Conservation (phyloP, 164 flowering plant species). For the Stephania cephalantha region DNA sequence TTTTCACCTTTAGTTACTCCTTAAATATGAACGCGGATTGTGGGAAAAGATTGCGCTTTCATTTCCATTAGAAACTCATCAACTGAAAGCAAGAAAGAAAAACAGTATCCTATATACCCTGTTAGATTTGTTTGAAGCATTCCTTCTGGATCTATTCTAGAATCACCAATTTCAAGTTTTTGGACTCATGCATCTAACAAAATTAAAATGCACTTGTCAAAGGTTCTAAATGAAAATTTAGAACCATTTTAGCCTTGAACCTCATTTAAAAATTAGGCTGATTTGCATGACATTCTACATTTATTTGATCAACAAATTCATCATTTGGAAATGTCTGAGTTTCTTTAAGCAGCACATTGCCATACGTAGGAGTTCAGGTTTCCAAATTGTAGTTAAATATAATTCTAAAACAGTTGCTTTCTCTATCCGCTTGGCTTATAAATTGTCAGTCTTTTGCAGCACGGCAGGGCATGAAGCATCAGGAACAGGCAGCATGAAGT, state of each 20-base stretch:
- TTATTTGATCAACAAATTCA: background rate
- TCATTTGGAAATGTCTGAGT: background rate
- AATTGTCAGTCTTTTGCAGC: slow-evolving; percentile 24
- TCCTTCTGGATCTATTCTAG: background rate
- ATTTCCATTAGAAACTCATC: background rate
- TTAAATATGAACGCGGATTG: background rate
- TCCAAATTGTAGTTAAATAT: background rate
- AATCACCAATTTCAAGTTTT: background rate
- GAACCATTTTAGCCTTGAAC: background rate
- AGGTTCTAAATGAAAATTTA: background rate
- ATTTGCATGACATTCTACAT: background rate
- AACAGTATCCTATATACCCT: background rate
- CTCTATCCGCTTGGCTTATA: background rate
- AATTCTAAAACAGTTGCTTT: background rate
- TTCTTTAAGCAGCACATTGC: background rate
- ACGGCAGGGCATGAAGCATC: slow-evolving; percentile 56
- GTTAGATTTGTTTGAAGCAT: background rate
- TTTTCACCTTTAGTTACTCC: background rate
- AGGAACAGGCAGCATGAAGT: slow-evolving; percentile 50
- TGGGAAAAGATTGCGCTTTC: background rate
- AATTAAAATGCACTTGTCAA: background rate
- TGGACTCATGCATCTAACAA: background rate
- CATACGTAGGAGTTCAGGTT: background rate
- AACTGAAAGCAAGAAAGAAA: background rate
- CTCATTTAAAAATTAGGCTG: background rate